Percentiles rank a stretch among this genome's conserved stretches.
These are phyloP conservation scores for Boletus rubescentipes DNA, from an alignment of 768 basidiomycete genomes.

Conservation along the genomic window DNA sequence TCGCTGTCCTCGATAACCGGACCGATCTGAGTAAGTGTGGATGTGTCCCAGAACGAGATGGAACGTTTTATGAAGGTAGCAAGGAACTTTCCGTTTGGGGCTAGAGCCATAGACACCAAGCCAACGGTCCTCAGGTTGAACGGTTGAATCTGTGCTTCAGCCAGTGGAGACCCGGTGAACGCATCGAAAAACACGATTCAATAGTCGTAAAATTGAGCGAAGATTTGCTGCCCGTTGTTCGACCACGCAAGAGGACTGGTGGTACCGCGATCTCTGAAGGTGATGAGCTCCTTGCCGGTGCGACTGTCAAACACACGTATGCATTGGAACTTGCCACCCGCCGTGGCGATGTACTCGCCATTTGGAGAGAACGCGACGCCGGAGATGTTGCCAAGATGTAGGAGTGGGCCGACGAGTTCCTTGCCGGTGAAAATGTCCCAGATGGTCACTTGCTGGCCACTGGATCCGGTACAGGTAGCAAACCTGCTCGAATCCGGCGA, in stretches of 20 bases:
- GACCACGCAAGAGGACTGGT: neutral
- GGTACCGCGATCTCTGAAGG: neutral
- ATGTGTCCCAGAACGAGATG: neutral
- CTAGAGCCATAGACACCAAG: neutral
- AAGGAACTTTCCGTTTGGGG: neutral
- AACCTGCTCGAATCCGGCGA: neutral
- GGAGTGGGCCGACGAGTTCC: neutral
- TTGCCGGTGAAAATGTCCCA: neutral
- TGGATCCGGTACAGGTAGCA: neutral
- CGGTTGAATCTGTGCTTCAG: neutral
- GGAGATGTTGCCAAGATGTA: neutral
- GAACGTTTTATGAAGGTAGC: neutral
- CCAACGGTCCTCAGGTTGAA: no score
- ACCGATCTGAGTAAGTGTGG: neutral
- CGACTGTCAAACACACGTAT: neutral
- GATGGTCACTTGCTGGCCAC: neutral
- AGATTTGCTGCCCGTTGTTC: neutral
- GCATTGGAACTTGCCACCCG: rapidly evolving
- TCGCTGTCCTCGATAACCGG: neutral
- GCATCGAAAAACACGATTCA: neutral
- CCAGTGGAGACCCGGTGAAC: neutral
- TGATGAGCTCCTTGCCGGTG: neutral
- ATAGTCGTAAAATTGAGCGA: neutral
- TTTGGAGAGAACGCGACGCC: neutral
- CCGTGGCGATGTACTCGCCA: neutral